Percentiles rank a stretch among this genome's conserved stretches.
Conservation (phyloP, 1,284 basidiomycete genomes). For the Trichosporon faecale region DNA sequence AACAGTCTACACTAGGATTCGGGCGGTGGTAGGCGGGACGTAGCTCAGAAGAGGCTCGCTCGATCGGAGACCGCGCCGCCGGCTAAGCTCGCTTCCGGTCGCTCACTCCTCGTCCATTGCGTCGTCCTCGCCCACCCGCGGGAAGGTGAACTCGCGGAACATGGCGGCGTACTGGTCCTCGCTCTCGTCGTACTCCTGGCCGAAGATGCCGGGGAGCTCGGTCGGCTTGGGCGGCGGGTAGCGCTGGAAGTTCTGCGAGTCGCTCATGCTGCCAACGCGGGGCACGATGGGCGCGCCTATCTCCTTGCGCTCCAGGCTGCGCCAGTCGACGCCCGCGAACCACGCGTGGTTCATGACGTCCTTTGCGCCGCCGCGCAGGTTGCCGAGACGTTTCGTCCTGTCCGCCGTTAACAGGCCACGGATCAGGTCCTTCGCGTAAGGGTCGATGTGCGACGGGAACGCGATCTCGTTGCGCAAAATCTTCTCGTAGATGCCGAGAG, state of each 20-base stretch:
- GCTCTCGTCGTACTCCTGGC: slow-evolving; percentile 38
- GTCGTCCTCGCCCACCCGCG: slow-evolving; percentile 15
- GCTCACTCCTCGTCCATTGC: slow-evolving; percentile 20
- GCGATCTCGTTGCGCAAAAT: slow-evolving; percentile 53
- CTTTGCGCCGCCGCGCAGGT: slow-evolving; percentile 54
- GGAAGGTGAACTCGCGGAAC: slow-evolving; percentile 46
- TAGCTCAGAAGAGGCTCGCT: not conserved
- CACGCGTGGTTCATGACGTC: slow-evolving; percentile 56
- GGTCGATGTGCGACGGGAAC: slow-evolving; percentile 55
- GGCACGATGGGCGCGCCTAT: slow-evolving; percentile 56
- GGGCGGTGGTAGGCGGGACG: not conserved
- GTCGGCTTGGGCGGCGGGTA: slow-evolving; percentile 51
- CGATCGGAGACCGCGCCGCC: too few relatives aligned
- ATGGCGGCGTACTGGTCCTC: slow-evolving; percentile 46
- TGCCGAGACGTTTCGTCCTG: slow-evolving; percentile 54
- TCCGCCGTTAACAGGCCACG: slow-evolving; percentile 54
- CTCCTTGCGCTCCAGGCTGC: slow-evolving; percentile 51
- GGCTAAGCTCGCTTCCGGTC: not conserved
- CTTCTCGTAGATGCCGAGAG: slow-evolving; percentile 53
- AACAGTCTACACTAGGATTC: not conserved
- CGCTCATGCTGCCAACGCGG: slow-evolving; percentile 52
- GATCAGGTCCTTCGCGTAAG: slow-evolving; percentile 55
- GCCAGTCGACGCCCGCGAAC: slow-evolving; percentile 57
- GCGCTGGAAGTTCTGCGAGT: slow-evolving; percentile 53
- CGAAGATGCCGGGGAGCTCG: slow-evolving; percentile 52